Evolutionary conservation across 2,329 filamentous ascomycete species (phyloP), one percentile per base, ranked within the genome.

Genomic region (Aspergillus uvarum): DNA sequence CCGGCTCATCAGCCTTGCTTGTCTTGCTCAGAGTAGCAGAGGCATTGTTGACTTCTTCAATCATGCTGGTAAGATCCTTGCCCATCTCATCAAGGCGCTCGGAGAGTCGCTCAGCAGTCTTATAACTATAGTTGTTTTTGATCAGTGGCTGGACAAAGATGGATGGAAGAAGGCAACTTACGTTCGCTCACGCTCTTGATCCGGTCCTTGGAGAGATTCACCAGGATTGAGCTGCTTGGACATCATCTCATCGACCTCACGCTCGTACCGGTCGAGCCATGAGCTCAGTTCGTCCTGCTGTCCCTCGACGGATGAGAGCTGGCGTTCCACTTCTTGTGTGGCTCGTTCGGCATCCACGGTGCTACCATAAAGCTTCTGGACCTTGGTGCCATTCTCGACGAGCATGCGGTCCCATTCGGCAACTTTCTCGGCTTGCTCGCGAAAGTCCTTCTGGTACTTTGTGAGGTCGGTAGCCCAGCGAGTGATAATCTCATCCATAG

Each of bases 401-500:
- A 99, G 83, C 74, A 93, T 86, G 59, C 92, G 87, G 75, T 99
- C 95, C 96, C 96, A 99, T 49, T 85, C 83, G 12, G 92, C 90
- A 14, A 98, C 91, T 65, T 92, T 89, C 62, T 88, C 85, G 4
- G 96, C 94, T 75, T 98, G 92, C 35, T 89, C 85, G 73, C 96
- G 92, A 80, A 98, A 99, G 60, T 96, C 92, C 75, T 96, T 96
- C 72, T 98, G 94, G 72, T 99, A 97, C 72, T 96, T 96, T 56
- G 92, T 90, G 53, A 99, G 82, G 72, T 98, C 95, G 0, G 92
- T 92, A 2, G 95, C 95, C 95, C 95, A 99, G 32, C 92, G 88
- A 4, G 92, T 97, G 66, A 99, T 92, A 65, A 99, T 97, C 74
- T 99, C 95, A 72, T 99, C 95, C 90, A 99, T 97, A 0, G 94